Conservation (phyloP, 108 stramenopile species). For the Chaetoceros tenuissimus region DNA sequence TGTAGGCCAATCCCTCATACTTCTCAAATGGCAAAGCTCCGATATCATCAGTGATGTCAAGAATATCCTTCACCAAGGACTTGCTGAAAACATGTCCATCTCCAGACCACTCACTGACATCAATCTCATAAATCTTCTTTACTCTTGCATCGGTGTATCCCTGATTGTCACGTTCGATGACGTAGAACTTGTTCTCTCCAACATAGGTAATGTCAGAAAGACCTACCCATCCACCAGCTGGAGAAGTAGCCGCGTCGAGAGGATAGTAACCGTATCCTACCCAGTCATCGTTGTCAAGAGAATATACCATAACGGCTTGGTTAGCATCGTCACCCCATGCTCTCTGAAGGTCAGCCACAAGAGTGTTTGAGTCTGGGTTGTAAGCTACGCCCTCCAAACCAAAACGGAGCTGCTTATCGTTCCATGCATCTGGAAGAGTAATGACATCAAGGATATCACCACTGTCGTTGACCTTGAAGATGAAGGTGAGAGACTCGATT, state of each 20-base stretch:
- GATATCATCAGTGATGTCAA: conserved; percentile 5
- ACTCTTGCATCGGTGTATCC: conserved; percentile 57
- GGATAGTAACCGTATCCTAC: conserved; percentile 46
- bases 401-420: conserved; percentile 26
- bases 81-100: conserved; percentile 35
- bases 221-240: conserved; percentile 69
- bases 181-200: conserved; percentile 34
- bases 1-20: conserved; percentile 52
- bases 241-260: conserved; percentile 39
- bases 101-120: conserved; percentile 18
- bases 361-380: conserved; percentile 24
- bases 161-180: conserved; percentile 73
- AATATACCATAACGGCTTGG: conserved; percentile 47
- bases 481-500: conserved; percentile 28
- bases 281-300: conserved; percentile 21
- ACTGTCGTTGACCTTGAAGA: conserved; percentile 26
- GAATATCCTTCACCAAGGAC: conserved; percentile 32
- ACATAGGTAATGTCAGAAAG: conserved; percentile 46
- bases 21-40: conserved; percentile 36
- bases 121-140: conserved; percentile 45
- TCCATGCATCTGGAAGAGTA: conserved; percentile 37
- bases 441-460: conserved; percentile 37
- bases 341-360: conserved; percentile 39
- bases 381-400: conserved; percentile 71
- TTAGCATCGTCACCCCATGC: conserved; percentile 31